phyloP scores from a whole-genome alignment of 345 rosid species.

The Aquilaria yunnanensis region DNA sequence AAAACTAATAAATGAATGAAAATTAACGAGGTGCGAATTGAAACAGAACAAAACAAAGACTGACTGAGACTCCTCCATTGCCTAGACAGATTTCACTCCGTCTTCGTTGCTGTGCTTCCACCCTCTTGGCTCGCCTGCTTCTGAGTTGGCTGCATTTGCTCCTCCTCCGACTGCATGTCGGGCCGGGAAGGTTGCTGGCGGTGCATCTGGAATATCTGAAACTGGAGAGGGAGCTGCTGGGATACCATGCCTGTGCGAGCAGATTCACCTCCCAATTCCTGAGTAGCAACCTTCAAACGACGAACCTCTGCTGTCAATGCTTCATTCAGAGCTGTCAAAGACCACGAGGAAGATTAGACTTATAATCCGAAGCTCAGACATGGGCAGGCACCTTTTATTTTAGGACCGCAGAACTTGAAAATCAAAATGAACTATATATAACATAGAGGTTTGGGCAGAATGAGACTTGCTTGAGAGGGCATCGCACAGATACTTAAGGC shows the following conservation, averaged over 20 bases:
- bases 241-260: conserved; percentile 36
- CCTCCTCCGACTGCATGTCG: conserved; percentile 25
- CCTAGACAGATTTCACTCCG: conserved; percentile 43
- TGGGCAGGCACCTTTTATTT: background rate
- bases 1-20: conserved; percentile 39
- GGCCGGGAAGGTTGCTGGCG: conserved; percentile 32
- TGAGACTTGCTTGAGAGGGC: background rate
- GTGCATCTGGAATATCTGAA: conserved; percentile 49
- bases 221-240: conserved; percentile 34
- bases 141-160: conserved; percentile 17
- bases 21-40: background rate
- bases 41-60: too few relatives aligned
- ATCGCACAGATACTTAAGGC: background rate
- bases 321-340: conserved; percentile 49
- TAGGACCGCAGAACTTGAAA: background rate
- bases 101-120: conserved; percentile 33
- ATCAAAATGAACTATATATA: background rate
- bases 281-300: conserved; percentile 44
- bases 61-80: too few relatives aligned
- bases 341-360: background rate
- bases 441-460: too few relatives aligned
- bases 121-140: conserved; percentile 38
- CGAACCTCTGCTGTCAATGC: conserved; percentile 58
- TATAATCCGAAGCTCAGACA: too few relatives aligned
- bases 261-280: conserved; percentile 36